These are phyloP conservation scores for Zygnema circumcarinatum DNA, from an alignment of 139 green algal genomes.

Conservation along the genomic window DNA sequence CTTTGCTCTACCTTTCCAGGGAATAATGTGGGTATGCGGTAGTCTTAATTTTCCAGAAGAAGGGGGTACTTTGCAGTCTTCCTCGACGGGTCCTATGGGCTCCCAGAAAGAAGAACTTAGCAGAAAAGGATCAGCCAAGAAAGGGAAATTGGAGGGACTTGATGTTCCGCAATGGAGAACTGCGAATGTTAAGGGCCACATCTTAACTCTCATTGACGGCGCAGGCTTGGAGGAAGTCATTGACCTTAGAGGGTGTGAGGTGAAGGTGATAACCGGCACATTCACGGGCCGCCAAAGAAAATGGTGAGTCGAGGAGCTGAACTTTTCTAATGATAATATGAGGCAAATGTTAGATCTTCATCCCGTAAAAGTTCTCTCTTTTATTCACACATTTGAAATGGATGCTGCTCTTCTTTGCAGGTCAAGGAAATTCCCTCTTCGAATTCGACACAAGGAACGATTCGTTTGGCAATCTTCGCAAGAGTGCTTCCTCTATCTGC, in stretches of 20 bases:
- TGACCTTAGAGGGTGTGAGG: background rate
- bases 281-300: background rate
- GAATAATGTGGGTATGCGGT: background rate
- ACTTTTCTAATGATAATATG: too few relatives aligned
- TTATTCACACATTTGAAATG: too few relatives aligned
- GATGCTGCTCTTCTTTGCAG: conserved; percentile 22
- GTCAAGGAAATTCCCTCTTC: conserved; percentile 19
- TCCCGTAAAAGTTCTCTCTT: too few relatives aligned
- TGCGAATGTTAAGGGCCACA: background rate
- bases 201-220: background rate
- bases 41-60: background rate
- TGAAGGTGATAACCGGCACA: background rate
- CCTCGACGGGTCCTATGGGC: background rate
- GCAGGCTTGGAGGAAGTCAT: background rate
- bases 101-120: background rate
- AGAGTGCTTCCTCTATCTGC: conserved; percentile 7
- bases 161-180: background rate
- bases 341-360: too few relatives aligned
- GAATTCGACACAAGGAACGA: conserved; percentile 3
- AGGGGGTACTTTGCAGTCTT: background rate
- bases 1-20: background rate
- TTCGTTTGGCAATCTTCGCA: background rate
- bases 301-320: background rate
- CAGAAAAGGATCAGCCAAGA: background rate
- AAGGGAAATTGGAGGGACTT: background rate